Evolutionary conservation across 1,284 basidiomycete genomes (phyloP), one percentile per base, ranked within the genome.

Genomic region (Ustilago curta): DNA sequence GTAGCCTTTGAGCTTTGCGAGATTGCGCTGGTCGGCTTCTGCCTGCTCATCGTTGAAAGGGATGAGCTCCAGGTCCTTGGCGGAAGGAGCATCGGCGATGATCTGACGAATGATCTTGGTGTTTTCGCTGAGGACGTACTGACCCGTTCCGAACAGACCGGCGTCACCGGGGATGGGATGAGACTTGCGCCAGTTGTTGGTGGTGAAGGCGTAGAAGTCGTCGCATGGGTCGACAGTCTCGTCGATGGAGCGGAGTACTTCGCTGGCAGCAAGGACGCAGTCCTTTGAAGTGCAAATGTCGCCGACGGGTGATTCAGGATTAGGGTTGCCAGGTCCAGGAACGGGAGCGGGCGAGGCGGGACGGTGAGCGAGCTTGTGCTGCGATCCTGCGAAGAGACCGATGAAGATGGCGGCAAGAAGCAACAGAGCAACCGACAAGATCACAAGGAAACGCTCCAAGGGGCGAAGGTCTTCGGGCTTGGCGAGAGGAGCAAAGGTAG

Each of bases 201-300:
- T 80, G 18, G 93, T 90, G 86, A 92, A 99, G 71, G 91, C 89
- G 84, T 96, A 97, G 84, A 98, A 98, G 86, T 95, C 91, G 77
- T 97, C 93, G 86, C 96, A 99, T 0, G 96, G 96, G 84, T 98
- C 93, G 75, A 92, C 88, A 4, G 90, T 88, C 14, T 89, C 88
- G 84, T 99, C 95, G 50, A 99, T 87, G 3, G 90, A 90, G 25
- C 90, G 89, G 27, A 98, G 87, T 65, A 99, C 91, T 1, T 90
- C 89, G 3, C 93, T 91, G 4, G 96, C 91, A 14, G 95, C 88
- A 48, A 91, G 87, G 56, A 98, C 91, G 82, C 96, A 99, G 70
- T 91, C 89, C 18, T 91, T 84, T 8, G 92, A 90, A 40, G 92
- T 86, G 87, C 96, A 99, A 6, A 89, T 76, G 39, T 73, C 70